Evolutionary conservation across 1,284 basidiomycete genomes (phyloP), one percentile per base, ranked within the genome.

Genomic region (Malassezia caprae): DNA sequence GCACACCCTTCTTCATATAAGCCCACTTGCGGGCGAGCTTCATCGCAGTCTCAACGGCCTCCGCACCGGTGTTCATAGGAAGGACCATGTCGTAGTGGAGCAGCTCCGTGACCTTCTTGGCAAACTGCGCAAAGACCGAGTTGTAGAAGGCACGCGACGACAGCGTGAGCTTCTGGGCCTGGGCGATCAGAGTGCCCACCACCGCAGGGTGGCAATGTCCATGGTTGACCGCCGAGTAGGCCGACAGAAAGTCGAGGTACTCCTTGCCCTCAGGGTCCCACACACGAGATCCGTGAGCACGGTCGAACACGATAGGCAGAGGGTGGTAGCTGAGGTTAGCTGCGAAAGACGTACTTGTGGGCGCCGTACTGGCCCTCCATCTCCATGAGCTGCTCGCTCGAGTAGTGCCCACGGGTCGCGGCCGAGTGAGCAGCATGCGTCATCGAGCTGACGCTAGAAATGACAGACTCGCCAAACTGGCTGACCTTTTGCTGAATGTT

Each of bases 41-140:
- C 73, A 82, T 54, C 12, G 63, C 60, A 4, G 65, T 64, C 76
- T 94, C 88, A 35, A 98, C 93, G 8, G 93, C 93, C 75, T 98
- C 93, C 2, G 90, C 91, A 40, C 93, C 93, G 0, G 93, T 98
- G 80, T 98, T 98, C 90, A 98, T 96, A 21, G 93, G 93, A n/a
- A 98, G 80, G 10, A 96, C 89, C 84, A 91, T 91, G 44, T 77
- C 76, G 61, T 76, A 76, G 4, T 75, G 72, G 34, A 76, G 70
- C 77, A 88, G 81, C 64, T 83, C 77, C 12, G 87, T 91, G 53
- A 96, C 79, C 76, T 84, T 83, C 77, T 89, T 81, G 1, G 90
- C 89, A 76, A 93, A 98, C 21, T 80, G 81, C 0, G 89, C 90
- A 65, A 98, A 89, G 56, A 86, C 80, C 41, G 85, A 85, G 72